A percentile compares a stretch with the other conserved stretches of the same genome.
phyloP scores from a whole-genome alignment of 352 stramenopile genomes.

The Phytophthora macrochlamydospora region DNA sequence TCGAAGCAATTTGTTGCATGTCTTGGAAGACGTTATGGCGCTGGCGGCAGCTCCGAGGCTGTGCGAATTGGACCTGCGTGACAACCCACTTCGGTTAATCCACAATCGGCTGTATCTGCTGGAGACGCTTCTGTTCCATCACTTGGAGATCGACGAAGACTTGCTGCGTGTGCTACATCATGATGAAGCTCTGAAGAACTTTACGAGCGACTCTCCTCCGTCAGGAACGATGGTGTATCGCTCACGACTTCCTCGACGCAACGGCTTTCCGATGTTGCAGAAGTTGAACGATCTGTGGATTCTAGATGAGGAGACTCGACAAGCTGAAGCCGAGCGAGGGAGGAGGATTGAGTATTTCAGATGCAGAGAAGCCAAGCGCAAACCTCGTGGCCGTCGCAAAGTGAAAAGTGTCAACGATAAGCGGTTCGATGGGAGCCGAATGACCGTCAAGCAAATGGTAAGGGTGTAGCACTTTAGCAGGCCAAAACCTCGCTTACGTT shows the following conservation, averaged over 20 bases:
- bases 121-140: constrained; percentile 51
- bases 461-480: not conserved
- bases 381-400: not conserved
- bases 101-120: constrained; percentile 77
- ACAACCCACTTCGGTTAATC: constrained; percentile 66
- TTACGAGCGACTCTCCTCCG: constrained; percentile 1
- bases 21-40: constrained; percentile 68
- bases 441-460: constrained; percentile 71
- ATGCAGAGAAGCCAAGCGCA: not conserved
- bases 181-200: constrained; percentile 40
- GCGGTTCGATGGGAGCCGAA: constrained; percentile 63
- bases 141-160: constrained; percentile 34
- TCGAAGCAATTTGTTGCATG: constrained; percentile 59
- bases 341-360: constrained; percentile 53
- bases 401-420: constrained; percentile 10
- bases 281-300: constrained; percentile 69
- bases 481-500: not conserved
- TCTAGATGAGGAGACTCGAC: constrained; percentile 47
- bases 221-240: constrained; percentile 38
- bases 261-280: constrained; percentile 71
- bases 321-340: constrained; percentile 59
- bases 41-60: constrained; percentile 50
- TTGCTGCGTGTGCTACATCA: constrained; percentile 46
- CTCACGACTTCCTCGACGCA: constrained; percentile 44
- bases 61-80: constrained; percentile 54